Conservation (phyloP, 148 eudicot genomes). For the Pharnaceum exiguum region DNA sequence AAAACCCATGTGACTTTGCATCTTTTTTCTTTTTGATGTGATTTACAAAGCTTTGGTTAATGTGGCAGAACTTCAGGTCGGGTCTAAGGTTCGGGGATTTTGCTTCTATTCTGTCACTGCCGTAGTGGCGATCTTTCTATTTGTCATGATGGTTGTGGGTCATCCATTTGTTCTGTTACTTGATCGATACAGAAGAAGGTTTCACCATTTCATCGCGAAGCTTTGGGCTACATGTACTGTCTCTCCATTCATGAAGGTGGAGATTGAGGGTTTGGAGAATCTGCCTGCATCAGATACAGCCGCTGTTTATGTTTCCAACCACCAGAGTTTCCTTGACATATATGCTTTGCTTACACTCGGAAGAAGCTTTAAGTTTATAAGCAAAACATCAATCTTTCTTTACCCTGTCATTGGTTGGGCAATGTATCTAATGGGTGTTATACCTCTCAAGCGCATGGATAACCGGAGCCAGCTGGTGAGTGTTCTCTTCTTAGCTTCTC, state of each 20-base stretch:
- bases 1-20: constrained; percentile 1
- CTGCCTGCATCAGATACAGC: constrained; percentile 64
- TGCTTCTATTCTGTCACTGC: constrained; percentile 67
- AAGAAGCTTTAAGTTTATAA: constrained; percentile 80
- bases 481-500: background rate
- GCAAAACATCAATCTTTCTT: constrained; percentile 83
- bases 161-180: constrained; percentile 83
- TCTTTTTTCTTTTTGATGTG: background rate
- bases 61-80: constrained; percentile 43
- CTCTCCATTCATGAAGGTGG: constrained; percentile 56
- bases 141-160: constrained; percentile 68
- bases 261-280: constrained; percentile 74
- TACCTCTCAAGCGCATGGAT: constrained; percentile 94
- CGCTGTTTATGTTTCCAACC: constrained; percentile 90
- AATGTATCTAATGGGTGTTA: constrained; percentile 79
- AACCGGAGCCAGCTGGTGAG: constrained; percentile 82
- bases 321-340: constrained; percentile 93
- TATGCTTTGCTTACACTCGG: constrained; percentile 83
- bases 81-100: constrained; percentile 59
- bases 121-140: constrained; percentile 45
- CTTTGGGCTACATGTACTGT: constrained; percentile 66
- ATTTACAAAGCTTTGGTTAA: constrained; percentile 4
- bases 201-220: constrained; percentile 68
- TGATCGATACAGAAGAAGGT: constrained; percentile 69
- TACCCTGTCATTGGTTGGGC: constrained; percentile 92